These are phyloP conservation scores for Thermothielavioides terrestris DNA, from an alignment of 495 filamentous ascomycete genomes.

Conservation along the genomic window DNA sequence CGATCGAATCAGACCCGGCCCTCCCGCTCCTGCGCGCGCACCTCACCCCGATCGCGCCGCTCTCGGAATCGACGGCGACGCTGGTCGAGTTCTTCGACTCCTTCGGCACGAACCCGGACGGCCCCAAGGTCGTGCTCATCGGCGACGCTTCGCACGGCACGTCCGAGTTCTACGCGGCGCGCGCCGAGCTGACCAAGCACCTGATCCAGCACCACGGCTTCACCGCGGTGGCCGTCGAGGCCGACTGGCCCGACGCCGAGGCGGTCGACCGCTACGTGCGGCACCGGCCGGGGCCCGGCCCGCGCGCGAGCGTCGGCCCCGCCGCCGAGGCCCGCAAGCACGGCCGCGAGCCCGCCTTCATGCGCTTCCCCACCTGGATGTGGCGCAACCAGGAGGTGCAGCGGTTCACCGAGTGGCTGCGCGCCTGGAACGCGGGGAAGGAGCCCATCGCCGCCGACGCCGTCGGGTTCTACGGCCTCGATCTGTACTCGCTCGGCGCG, in stretches of 20 bases:
- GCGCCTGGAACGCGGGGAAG: constrained; percentile 33
- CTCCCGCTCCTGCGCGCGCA: constrained; percentile 3
- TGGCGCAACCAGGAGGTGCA: constrained; percentile 52
- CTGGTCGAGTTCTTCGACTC: background rate
- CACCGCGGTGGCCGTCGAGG: constrained; percentile 49
- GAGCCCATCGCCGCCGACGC: constrained; percentile 22
- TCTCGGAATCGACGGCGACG: background rate
- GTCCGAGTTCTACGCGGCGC: constrained; percentile 50
- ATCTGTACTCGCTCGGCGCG: constrained; percentile 47
- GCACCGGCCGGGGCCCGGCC: constrained; percentile 28
- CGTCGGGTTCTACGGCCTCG: constrained; percentile 47
- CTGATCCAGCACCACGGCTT: constrained; percentile 46
- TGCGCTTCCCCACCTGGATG: constrained; percentile 55
- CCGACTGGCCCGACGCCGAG: constrained; percentile 54
- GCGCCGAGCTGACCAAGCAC: constrained; percentile 48
- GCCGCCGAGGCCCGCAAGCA: constrained; percentile 7
- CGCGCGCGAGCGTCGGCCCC: constrained; percentile 22
- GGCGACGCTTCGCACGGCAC: constrained; percentile 53
- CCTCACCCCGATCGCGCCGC: constrained; percentile 5
- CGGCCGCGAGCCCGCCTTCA: constrained; percentile 36
- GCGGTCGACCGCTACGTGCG: constrained; percentile 50
- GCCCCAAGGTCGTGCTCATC: constrained; percentile 40
- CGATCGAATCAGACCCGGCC: background rate
- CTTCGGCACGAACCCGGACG: background rate
- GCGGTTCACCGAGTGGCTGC: constrained; percentile 50